Evolutionary conservation across 2,329 filamentous ascomycete genomes (phyloP), one percentile per base, ranked within the genome.

Genomic region (Penicillium janthinellum): DNA sequence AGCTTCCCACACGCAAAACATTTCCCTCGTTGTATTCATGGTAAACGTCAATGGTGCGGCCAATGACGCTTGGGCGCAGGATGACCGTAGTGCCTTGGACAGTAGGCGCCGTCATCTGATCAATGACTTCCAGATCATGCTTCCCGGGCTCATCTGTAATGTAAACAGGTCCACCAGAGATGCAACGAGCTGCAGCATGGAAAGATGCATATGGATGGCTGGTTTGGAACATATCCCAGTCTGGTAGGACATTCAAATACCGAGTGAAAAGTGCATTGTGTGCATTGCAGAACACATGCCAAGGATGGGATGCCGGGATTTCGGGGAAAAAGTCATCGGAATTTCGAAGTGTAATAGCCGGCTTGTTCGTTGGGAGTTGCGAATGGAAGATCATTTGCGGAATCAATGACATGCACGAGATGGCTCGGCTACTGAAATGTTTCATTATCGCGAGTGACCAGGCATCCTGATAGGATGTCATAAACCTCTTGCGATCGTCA

Each of bases 251-350:
- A 67, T 97, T 96, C 35, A 98, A 81, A 70, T 95, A 89, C 63
- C 91, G 88, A 1, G 90, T 93, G 14, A 98, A 81, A 0, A 98
- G 81, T 35, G 86, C 83, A 73, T 96, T 97, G 76, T 97, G 90
- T 0, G 94, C 94, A 71, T 98, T 99, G 64, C 89, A 87, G 82
- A 96, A 99, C 38, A 98, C 84, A 74, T 99, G 95, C 94, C 95
- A 99, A 0, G 93, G 86, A 63, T 99, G 95, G 6, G 90, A 92
- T 0, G 86, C 84, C 0, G 88, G 85, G 4, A 92, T 84, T 47
- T 92, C 86, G 0, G 95, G 95, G 75, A 96, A 97, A 81, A 93
- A 99, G 76, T 98, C 80, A 56, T 88, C 93, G 0, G 91, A 96
- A 77, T 96, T 98, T 49, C 95, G 89, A 17, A 92, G 84, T 0